These are phyloP conservation scores for Leccinum imitatum DNA, from an alignment of 768 basidiomycete species.

Conservation along the genomic window DNA sequence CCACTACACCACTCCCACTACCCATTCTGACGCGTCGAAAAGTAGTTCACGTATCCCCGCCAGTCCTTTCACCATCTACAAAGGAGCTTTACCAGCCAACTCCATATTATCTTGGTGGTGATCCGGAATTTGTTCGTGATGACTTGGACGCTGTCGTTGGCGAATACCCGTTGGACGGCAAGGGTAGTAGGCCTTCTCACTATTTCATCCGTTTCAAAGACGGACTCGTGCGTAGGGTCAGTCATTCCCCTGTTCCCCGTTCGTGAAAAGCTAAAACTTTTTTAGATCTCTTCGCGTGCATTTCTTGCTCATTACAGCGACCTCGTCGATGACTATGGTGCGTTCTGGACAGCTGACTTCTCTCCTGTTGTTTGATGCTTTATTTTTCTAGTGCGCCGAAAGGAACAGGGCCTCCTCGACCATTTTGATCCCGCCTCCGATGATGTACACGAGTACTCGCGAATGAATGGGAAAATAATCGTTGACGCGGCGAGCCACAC, in stretches of 20 bases:
- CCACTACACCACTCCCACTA: constrained; percentile 5
- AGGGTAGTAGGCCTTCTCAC: constrained; percentile 38
- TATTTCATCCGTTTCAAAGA: constrained; percentile 61
- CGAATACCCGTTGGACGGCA: constrained; percentile 39
- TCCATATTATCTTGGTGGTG: constrained; percentile 35
- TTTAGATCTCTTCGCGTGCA: constrained; percentile 43
- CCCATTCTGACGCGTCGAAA: constrained; percentile 13
- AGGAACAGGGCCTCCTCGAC: constrained; percentile 41
- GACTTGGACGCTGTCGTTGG: constrained; percentile 55
- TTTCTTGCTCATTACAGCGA: constrained; percentile 41
- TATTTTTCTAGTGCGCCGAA: constrained; percentile 41
- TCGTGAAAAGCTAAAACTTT: background rate
- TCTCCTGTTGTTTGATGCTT: constrained; percentile 10
- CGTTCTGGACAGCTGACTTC: constrained; percentile 21
- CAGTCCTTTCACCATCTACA: constrained; percentile 36
- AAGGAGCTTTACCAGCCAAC: constrained; percentile 43
- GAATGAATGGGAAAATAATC: constrained; percentile 41
- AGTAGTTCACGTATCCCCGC: constrained; percentile 38
- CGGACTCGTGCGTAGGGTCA: constrained; percentile 60
- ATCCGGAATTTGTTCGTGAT: constrained; percentile 30
- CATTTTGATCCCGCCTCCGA: constrained; percentile 61
- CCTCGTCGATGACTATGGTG: constrained; percentile 58
- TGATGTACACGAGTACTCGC: constrained; percentile 57
- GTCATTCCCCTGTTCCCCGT: constrained; percentile 13
- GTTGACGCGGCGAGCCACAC: constrained; percentile 23